Base-by-base conservation (phyloP, 371 early-diverging fungal species). In the Chytridiales sp. region DNA sequence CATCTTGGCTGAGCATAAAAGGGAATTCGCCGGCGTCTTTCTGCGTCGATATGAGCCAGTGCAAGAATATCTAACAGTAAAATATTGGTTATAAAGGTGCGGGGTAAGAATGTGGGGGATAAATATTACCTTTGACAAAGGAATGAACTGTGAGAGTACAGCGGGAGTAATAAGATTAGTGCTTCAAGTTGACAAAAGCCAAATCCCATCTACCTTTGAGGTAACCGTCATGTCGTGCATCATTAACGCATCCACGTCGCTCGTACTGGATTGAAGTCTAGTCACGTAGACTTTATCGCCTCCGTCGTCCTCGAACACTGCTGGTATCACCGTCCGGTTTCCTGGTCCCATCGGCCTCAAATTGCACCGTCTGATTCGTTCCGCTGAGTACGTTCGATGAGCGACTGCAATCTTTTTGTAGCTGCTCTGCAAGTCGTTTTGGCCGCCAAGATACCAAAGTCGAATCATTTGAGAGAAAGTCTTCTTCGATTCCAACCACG, bases 71-170 rank as follows among this genome's bases (percentile, higher is more conserved):
- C 62, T 61, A 24, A 26, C n/a, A n/a, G n/a, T 4, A 17, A 47
- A 35, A 27, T 21, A 19, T 22, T 11, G 26, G 19, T 9, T 34
- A 31, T n/a, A n/a, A n/a, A n/a, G n/a, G n/a, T n/a, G n/a, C n/a
- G n/a, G n/a, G n/a, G n/a, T n/a, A n/a, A n/a, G n/a, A n/a, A n/a
- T n/a, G n/a, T n/a, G 8, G 0, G 11, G 8, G 27, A 30, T 26
- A 17, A 34, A 15, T n/a, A 50, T 21, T 21, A 64, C 64, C 53
- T 61, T 66, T 15, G 67, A 66, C 8, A 66, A 34, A 22, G 67
- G 67, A 32, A 66, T 52, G 32, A 61, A 66, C 47, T 66, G 61
- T 22, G 67, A 61, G 5, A n/a, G n/a, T n/a, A n/a, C n/a, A n/a
- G n/a, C n/a, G n/a, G n/a, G n/a, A n/a, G n/a, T n/a, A n/a, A n/a